Evolutionary conservation across 2,329 filamentous ascomycete genomes (phyloP).

Genomic region (Leptographium wingfieldii): DNA sequence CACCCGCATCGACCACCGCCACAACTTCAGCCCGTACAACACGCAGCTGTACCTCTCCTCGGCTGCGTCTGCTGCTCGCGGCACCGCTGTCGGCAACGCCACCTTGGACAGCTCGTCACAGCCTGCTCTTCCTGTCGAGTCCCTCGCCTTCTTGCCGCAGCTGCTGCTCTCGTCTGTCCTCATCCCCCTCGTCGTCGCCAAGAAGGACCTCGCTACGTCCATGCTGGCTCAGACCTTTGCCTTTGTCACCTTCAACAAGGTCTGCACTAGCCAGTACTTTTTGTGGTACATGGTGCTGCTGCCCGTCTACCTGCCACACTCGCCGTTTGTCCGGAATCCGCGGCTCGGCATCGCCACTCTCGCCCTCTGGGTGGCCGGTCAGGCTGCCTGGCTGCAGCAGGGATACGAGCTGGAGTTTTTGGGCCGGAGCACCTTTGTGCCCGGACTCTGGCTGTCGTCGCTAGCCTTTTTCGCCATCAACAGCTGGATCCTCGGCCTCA

Average conservation of each 20-base stretch:
- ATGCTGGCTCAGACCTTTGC: slow-evolving; percentile 95
- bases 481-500: slow-evolving; percentile 71
- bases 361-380: slow-evolving; percentile 60
- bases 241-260: slow-evolving; percentile 97
- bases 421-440: slow-evolving; percentile 71
- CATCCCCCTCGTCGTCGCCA: slow-evolving; percentile 59
- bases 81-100: slow-evolving; percentile 5
- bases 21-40: slow-evolving; percentile 98
- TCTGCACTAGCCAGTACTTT: slow-evolving; percentile 99
- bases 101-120: slow-evolving; percentile 5
- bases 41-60: slow-evolving; percentile 80
- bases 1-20: slow-evolving; percentile 84
- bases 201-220: slow-evolving; percentile 65
- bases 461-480: slow-evolving; percentile 76
- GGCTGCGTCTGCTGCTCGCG: slow-evolving; percentile 32
- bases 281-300: slow-evolving; percentile 95
- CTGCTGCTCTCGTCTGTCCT: slow-evolving; percentile 65
- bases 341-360: slow-evolving; percentile 52
- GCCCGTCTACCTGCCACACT: slow-evolving; percentile 77
- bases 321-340: slow-evolving; percentile 53
- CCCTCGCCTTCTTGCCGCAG: slow-evolving; percentile 80
- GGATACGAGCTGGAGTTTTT: slow-evolving; percentile 68
- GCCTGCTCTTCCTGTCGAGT: slow-evolving; percentile 45
- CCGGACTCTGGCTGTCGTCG: slow-evolving; percentile 66
- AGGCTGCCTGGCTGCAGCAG: slow-evolving; percentile 65